phyloP scores from a whole-genome alignment of 352 stramenopile genomes.

The Pythium chondricola region DNA sequence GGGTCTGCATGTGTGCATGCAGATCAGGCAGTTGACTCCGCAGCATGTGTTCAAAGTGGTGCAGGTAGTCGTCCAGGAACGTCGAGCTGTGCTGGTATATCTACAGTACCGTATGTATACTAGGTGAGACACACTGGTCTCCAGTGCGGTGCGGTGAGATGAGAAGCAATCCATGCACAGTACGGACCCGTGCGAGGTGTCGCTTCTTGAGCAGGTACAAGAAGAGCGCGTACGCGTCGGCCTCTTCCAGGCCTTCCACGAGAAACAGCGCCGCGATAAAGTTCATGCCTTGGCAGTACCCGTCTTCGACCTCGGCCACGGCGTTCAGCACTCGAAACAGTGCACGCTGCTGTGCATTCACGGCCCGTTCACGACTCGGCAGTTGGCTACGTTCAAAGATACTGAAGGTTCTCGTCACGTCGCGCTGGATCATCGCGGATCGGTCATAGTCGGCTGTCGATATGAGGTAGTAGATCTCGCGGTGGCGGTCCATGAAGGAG shows the following conservation, averaged over 20 bases:
- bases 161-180: background rate
- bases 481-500: constrained; percentile 60
- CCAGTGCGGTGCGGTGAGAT: too few relatives aligned
- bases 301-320: constrained; percentile 68
- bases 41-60: constrained; percentile 80
- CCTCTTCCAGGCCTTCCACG: constrained; percentile 73
- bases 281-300: constrained; percentile 88
- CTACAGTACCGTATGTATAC: constrained; percentile 1
- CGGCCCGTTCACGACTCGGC: constrained; percentile 25
- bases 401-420: constrained; percentile 82
- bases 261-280: constrained; percentile 85
- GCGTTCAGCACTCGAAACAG: constrained; percentile 80
- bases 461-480: constrained; percentile 73
- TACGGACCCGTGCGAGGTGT: constrained; percentile 49
- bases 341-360: constrained; percentile 48
- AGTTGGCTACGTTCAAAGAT: constrained; percentile 64
- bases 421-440: constrained; percentile 63
- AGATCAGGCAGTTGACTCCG: constrained; percentile 58
- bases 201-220: constrained; percentile 79
- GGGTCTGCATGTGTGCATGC: constrained; percentile 43
- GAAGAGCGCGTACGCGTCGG: constrained; percentile 76
- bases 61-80: constrained; percentile 80
- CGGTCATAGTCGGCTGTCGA: constrained; percentile 52
- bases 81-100: constrained; percentile 81
- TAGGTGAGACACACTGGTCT: too few relatives aligned